phyloP scores from a whole-genome alignment of 441 rosid species.

The Geranium incanum region DNA sequence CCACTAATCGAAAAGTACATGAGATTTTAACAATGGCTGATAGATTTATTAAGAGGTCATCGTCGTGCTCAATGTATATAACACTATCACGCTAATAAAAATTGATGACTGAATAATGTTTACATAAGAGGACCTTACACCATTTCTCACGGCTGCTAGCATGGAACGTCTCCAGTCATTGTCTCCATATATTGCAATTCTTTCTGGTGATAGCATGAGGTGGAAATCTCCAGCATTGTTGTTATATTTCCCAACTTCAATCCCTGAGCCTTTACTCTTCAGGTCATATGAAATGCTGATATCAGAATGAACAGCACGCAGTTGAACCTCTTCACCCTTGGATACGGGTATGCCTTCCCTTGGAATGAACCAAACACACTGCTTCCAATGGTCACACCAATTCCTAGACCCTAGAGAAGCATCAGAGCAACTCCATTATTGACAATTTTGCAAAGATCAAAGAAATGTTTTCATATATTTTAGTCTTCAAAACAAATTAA shows the following conservation, averaged over 20 bases:
- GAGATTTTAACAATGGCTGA: neutral
- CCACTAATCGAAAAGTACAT: neutral
- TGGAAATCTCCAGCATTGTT: slow-evolving; percentile 36
- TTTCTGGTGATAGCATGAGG: slow-evolving; percentile 63
- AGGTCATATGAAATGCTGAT: slow-evolving; percentile 56
- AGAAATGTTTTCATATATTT: neutral
- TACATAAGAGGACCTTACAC: slow-evolving; percentile 41
- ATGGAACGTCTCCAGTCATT: slow-evolving; percentile 54
- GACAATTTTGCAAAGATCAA: slow-evolving; percentile 8
- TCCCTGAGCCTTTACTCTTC: slow-evolving; percentile 27
- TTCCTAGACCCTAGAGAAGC: slow-evolving; percentile 43
- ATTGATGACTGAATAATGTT: neutral
- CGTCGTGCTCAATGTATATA: neutral
- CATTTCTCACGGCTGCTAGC: slow-evolving; percentile 46
- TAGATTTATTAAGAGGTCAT: neutral
- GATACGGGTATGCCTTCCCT: slow-evolving; percentile 47
- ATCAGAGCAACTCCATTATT: slow-evolving; percentile 22
- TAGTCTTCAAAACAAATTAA: neutral
- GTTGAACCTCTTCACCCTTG: slow-evolving; percentile 48
- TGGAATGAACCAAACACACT: slow-evolving; percentile 80
- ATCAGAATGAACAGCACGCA: slow-evolving; percentile 59
- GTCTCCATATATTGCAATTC: slow-evolving; percentile 75
- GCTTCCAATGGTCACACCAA: slow-evolving; percentile 99
- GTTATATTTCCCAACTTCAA: slow-evolving; percentile 26
- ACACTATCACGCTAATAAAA: neutral